phyloP scores from a whole-genome alignment of 352 stramenopile species.

The Phytophthora crassamura region DNA sequence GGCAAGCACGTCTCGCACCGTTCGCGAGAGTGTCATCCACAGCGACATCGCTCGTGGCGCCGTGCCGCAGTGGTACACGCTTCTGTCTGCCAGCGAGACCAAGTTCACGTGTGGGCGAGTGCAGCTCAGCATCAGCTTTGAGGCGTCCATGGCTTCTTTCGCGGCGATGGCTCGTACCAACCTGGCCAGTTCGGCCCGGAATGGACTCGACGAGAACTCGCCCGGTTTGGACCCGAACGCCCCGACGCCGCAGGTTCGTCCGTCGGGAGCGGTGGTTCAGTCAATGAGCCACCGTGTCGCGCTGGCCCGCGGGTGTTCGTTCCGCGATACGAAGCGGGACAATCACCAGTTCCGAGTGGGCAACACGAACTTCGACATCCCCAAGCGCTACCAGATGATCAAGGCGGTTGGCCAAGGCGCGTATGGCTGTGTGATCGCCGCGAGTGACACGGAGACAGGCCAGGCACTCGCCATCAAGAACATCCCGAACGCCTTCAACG shows the following conservation, averaged over 20 bases:
- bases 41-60: conserved; percentile 83
- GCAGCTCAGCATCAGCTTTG: conserved; percentile 89
- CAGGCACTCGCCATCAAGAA: conserved; percentile 96
- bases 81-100: conserved; percentile 83
- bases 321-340: conserved; percentile 84
- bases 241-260: conserved; percentile 59
- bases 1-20: conserved; percentile 80
- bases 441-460: conserved; percentile 86
- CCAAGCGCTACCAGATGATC: conserved; percentile 89
- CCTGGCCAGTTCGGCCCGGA: conserved; percentile 25
- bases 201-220: conserved; percentile 41
- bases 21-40: conserved; percentile 85
- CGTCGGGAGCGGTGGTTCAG: conserved; percentile 42
- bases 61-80: conserved; percentile 88
- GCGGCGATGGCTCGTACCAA: conserved; percentile 41
- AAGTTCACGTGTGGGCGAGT: conserved; percentile 88
- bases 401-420: conserved; percentile 91
- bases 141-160: conserved; percentile 51
- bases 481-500: conserved; percentile 93
- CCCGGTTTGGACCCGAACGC: conserved; percentile 58
- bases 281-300: conserved; percentile 67
- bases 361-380: conserved; percentile 89
- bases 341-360: conserved; percentile 90
- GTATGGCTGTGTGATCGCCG: conserved; percentile 92
- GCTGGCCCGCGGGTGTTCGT: conserved; percentile 80